phyloP scores from a whole-genome alignment of 164 flowering plant species.

The Akebia trifoliata region DNA sequence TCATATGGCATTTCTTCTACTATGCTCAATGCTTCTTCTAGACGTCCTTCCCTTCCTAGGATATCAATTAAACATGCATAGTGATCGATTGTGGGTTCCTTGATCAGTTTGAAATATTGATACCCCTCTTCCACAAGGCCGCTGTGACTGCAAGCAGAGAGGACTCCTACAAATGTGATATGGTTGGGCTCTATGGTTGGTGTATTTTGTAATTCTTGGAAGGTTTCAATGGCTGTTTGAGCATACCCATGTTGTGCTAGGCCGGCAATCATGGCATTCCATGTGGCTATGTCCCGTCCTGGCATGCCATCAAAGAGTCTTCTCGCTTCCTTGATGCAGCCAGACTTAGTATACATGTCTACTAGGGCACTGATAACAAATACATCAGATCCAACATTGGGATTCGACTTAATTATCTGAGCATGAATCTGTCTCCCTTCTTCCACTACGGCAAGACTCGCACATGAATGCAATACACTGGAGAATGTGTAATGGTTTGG shows the following conservation, averaged over 20 bases:
- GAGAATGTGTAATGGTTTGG: slow-evolving; percentile 27
- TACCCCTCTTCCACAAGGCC: slow-evolving; percentile 26
- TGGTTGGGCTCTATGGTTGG: slow-evolving; percentile 23
- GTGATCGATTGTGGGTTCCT: slow-evolving; percentile 26
- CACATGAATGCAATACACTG: slow-evolving; percentile 19
- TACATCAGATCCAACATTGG: slow-evolving; percentile 5
- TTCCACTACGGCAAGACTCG: slow-evolving; percentile 21
- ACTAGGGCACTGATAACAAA: slow-evolving; percentile 19
- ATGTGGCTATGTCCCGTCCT: slow-evolving; percentile 19
- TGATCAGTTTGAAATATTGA: slow-evolving; percentile 17
- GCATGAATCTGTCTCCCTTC: slow-evolving; percentile 32
- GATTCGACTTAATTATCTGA: slow-evolving; percentile 21
- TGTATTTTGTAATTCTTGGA: slow-evolving; percentile 13
- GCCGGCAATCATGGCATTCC: slow-evolving; percentile 30
- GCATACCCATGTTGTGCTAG: slow-evolving; percentile 25
- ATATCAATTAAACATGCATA: slow-evolving; percentile 27
- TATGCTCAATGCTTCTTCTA: slow-evolving; percentile 24
- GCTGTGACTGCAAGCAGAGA: slow-evolving; percentile 29
- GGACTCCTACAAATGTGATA: slow-evolving; percentile 23
- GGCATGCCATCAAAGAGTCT: slow-evolving; percentile 19
- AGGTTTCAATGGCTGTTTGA: slow-evolving; percentile 15
- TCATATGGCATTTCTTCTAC: slow-evolving; percentile 23
- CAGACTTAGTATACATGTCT: slow-evolving; percentile 27
- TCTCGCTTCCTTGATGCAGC: slow-evolving; percentile 22
- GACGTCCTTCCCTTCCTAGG: slow-evolving; percentile 20